A percentile compares a stretch with the other conserved stretches of the same genome.
Conservation (phyloP, 345 rosid species). For the Sonneratia caseolaris region DNA sequence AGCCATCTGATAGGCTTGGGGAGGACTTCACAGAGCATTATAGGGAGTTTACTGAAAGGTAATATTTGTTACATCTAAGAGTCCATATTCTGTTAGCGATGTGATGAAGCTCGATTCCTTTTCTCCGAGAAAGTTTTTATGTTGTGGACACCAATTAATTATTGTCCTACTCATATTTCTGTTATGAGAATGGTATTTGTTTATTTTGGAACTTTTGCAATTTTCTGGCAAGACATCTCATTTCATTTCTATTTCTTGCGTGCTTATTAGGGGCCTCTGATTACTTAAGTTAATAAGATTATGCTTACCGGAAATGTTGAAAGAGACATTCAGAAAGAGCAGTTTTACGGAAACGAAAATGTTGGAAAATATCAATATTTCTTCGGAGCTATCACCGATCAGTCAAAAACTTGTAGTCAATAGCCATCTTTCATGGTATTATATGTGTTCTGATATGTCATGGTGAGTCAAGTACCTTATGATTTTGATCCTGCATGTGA, state of each 20-base stretch:
- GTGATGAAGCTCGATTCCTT: background rate
- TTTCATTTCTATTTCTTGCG: background rate
- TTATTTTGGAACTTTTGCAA: background rate
- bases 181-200: background rate
- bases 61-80: background rate
- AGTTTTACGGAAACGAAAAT: background rate
- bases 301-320: background rate
- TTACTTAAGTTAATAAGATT: background rate
- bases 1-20: conserved; percentile 95
- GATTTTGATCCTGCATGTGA: background rate
- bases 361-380: background rate
- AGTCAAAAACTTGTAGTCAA: background rate
- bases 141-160: background rate
- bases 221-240: background rate
- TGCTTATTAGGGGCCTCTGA: background rate
- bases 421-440: background rate
- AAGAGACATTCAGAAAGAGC: background rate
- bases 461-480: background rate
- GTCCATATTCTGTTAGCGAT: background rate
- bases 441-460: background rate
- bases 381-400: background rate
- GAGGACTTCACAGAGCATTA: conserved; percentile 83
- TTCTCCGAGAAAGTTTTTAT: background rate
- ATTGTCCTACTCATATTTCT: background rate
- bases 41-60: conserved; percentile 92